Conservation (phyloP, 208 protist genomes). For the Naegleria gruberi region DNA sequence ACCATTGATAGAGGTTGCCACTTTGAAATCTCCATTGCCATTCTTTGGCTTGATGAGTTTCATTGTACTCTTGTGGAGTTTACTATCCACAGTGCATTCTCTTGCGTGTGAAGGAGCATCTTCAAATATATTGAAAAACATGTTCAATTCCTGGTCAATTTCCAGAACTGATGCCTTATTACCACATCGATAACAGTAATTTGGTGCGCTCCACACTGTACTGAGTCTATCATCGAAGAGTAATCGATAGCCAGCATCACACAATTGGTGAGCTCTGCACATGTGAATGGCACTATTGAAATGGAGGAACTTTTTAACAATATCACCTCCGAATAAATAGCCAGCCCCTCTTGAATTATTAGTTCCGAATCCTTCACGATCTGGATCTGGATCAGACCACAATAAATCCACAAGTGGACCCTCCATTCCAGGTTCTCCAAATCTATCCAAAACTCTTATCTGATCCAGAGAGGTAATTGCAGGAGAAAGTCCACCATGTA, state of each 20-base stretch:
- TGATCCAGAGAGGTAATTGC: constrained; percentile 70
- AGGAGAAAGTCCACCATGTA: constrained; percentile 96
- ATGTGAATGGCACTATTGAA: constrained; percentile 70
- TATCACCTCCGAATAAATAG: constrained; percentile 63
- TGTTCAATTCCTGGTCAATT: constrained; percentile 66
- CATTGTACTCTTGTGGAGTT: not conserved
- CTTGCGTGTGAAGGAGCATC: constrained; percentile 54
- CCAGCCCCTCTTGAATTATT: constrained; percentile 69
- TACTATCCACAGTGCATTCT: not conserved
- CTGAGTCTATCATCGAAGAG: constrained; percentile 36
- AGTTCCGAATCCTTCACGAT: constrained; percentile 50
- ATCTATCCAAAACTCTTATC: constrained; percentile 63
- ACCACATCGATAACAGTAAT: constrained; percentile 42
- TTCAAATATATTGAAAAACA: constrained; percentile 78
- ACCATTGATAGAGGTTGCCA: not conserved
- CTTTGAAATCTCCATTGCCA: not conserved
- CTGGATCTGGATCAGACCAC: constrained; percentile 64
- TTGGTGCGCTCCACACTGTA: constrained; percentile 23
- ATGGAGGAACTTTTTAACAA: constrained; percentile 64
- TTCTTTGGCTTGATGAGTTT: not conserved
- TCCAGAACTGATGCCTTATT: constrained; percentile 77
- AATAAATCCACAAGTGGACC: constrained; percentile 45
- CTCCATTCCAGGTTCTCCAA: constrained; percentile 71
- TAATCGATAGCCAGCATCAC: constrained; percentile 76
- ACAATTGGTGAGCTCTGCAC: constrained; percentile 74